Evolutionary conservation across 1,284 basidiomycete species (phyloP), one percentile per base, ranked within the genome.

Genomic region (Ustilago loliicola): DNA sequence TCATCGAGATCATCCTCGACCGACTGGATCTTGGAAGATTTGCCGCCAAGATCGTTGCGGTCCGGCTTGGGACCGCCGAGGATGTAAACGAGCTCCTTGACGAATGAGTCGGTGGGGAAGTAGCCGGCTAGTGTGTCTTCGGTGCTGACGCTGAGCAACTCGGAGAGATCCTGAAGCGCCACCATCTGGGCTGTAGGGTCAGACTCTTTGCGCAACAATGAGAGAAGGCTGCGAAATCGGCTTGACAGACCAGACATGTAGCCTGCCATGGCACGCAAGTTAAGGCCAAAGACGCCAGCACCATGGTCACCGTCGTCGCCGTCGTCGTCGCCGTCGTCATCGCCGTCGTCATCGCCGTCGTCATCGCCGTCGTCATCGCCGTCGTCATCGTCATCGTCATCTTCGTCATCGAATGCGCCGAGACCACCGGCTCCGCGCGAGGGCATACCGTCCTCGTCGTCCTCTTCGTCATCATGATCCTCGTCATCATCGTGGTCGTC

Each of bases 51-150:
- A 30, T 79, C 77, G 53, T 51, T 56, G n/a, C 69, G 71, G 2
- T 76, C 74, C 0, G 84, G 81, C 61, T 81, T 80, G 21, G 91
- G 88, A 1, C 97, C 97, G 32, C 94, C 93, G 53, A 99, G 89
- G 77, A 98, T 95, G 84, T 92, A 91, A 74, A 99, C 92, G 52
- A 99, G 90, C 87, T 98, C 97, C 79, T 92, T 91, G 48, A 96
- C 94, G 85, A 95, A 98, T 17, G 92, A 90, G 82, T 96, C 94
- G 30, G 95, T 92, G 76, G 94, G 94, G 88, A 99, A 96, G 40
- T 93, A 96, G 51, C 95, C 95, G 17, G 94, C 93, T 48, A 99
- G 89, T 0, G 95, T 98, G 86, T 99, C 97, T 87, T 99, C 96
- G 8, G 95, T 98, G 87, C 94, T 95, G 87, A 99, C 96, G 75